Evolutionary conservation across 345 rosid species (phyloP).

Genomic region (Pugionium dolabratum): DNA sequence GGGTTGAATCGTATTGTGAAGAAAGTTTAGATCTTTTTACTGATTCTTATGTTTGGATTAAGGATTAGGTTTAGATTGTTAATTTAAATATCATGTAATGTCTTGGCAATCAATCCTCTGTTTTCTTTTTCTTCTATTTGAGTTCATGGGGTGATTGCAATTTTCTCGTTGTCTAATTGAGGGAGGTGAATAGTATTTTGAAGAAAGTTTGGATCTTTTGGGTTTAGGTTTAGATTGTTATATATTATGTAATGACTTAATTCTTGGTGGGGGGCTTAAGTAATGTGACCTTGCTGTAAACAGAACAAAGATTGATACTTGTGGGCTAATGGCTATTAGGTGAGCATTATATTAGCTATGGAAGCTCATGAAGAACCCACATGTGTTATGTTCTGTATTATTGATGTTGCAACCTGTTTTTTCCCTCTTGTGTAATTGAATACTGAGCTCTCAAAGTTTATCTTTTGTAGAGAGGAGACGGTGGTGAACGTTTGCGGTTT

Average conservation of each 20-base stretch:
- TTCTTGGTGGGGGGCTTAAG: conserved; percentile 67
- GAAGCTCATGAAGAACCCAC: conserved; percentile 19
- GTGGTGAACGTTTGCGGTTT: conserved; percentile 52
- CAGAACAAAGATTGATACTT: conserved; percentile 3
- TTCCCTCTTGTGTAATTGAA: conserved; percentile 13
- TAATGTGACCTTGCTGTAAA: conserved; percentile 56
- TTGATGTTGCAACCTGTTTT: neutral
- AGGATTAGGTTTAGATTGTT: neutral
- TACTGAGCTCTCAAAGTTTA: neutral
- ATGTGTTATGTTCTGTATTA: neutral
- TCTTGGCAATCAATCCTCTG: conserved; percentile 11
- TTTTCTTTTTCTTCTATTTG: conserved; percentile 2
- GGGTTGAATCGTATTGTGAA: neutral
- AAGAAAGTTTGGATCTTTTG: conserved; percentile 19
- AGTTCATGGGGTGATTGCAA: neutral
- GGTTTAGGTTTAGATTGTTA: neutral
- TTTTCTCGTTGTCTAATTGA: neutral
- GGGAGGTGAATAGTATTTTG: conserved; percentile 3
- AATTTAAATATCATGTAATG: too few relatives aligned
- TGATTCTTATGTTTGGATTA: conserved; percentile 17
- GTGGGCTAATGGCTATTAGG: conserved; percentile 6
- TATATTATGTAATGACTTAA: conserved; percentile 50
- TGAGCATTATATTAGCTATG: neutral
- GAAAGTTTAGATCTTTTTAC: conserved; percentile 10
- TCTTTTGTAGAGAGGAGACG: conserved; percentile 38